Evolutionary conservation across 2,329 filamentous ascomycete species (phyloP), one percentile per base, ranked within the genome.

Genomic region (Cladosporium sp.): DNA sequence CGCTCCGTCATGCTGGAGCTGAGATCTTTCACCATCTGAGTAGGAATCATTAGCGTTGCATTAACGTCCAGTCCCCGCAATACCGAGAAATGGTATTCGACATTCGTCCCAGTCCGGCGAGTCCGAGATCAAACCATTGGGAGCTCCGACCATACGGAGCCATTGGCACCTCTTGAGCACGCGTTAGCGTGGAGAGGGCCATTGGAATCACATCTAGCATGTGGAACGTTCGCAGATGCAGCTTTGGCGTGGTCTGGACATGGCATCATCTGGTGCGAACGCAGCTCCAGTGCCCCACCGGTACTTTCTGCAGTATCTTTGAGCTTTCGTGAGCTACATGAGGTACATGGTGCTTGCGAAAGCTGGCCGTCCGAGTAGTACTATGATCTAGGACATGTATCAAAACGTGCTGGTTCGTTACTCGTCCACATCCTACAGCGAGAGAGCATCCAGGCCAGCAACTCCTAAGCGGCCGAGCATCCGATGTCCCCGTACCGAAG

Each of bases 1-100:
- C 15, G 47, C 21, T 47, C 24, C 57, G 57, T 59, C 57, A 59
- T 59, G 57, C 15, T 59, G 57, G 38, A 59, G 57, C 57, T 59
- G 32, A 11, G 57, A 59, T 44, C 57, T 59, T 32, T 24, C 57
- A 47, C 57, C 57, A 47, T 41, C 38, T 30, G 36, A 47, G 2
- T 59, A 59, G 57, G 26, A 47, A 24, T 14, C 28, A 18, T n/a
- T 59, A 59, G 57, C 57, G 32, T 47, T 59, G 57, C 57, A 59
- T 59, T 59, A 59, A 59, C 26, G 38, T 47, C 4, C 36, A 28
- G 34, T 47, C 57, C 28, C 57, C 57, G 57, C 57, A 47, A 59
- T 30, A 59, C 24, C 57, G 57, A 59, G n/a, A 28, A 21, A 59
- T 8, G 34, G 21, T 2, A 44, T 44, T 47, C 34, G 57, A 32